Percentiles rank a stretch among this genome's conserved stretches.
Evolutionary conservation across 495 filamentous ascomycete genomes (phyloP).

Genomic region (Hapsidospora chrysogenum): DNA sequence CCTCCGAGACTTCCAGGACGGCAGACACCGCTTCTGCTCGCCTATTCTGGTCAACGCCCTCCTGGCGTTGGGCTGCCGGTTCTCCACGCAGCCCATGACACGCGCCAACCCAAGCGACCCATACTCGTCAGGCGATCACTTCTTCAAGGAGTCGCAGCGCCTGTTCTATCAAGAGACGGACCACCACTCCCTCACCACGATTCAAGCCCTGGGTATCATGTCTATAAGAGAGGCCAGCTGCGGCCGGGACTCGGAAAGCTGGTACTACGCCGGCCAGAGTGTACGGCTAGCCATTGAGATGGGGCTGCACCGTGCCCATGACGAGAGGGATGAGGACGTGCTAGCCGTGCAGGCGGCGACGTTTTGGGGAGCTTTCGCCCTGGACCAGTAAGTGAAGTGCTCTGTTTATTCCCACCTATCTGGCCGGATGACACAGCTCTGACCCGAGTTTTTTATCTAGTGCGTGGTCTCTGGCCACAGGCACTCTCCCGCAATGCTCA

Average conservation of each 20-base stretch:
- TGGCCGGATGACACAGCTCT: not conserved
- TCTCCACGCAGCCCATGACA: slow-evolving; percentile 47
- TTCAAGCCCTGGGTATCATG: slow-evolving; percentile 68
- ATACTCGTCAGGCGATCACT: slow-evolving; percentile 52
- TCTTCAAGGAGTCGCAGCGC: slow-evolving; percentile 48
- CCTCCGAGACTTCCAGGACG: slow-evolving; percentile 40
- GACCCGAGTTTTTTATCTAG: slow-evolving; percentile 13
- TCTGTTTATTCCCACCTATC: slow-evolving; percentile 1
- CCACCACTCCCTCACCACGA: slow-evolving; percentile 50
- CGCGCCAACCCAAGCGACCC: slow-evolving; percentile 42
- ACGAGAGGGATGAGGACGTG: slow-evolving; percentile 30
- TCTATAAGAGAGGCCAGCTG: slow-evolving; percentile 46
- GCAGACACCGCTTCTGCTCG: slow-evolving; percentile 47
- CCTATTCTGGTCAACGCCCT: slow-evolving; percentile 61
- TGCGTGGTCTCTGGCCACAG: slow-evolving; percentile 46
- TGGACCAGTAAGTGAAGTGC: slow-evolving; percentile 60
- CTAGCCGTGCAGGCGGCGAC: slow-evolving; percentile 48
- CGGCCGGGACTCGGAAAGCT: slow-evolving; percentile 47
- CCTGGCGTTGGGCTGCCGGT: slow-evolving; percentile 55
- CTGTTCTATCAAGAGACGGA: slow-evolving; percentile 40
- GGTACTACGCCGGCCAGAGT: slow-evolving; percentile 49
- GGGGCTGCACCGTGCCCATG: slow-evolving; percentile 37
- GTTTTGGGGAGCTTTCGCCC: slow-evolving; percentile 54
- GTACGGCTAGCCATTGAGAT: slow-evolving; percentile 50
- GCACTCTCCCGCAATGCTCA: slow-evolving; percentile 45